Conservation (phyloP, 768 basidiomycete genomes). For the Agrocybe pediades region DNA sequence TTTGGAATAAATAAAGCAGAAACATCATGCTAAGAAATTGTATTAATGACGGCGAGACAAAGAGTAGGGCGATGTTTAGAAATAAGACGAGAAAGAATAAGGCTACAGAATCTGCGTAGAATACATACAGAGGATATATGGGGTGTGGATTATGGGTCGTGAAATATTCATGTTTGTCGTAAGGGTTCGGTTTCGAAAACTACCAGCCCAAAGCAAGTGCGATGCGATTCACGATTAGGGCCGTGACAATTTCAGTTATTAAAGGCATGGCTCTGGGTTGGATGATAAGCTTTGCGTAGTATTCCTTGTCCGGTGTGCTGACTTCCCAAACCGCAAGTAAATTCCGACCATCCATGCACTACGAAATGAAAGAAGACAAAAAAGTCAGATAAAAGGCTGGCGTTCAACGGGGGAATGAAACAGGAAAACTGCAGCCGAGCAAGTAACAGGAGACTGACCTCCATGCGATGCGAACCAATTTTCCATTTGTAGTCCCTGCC, state of each 20-base stretch:
- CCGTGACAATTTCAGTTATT: slow-evolving; percentile 78
- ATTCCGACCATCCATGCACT: slow-evolving; percentile 65
- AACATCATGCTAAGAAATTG: neutral
- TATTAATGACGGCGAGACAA: neutral
- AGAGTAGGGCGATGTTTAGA: neutral
- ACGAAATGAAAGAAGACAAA: slow-evolving; percentile 2
- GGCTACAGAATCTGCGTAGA: slow-evolving; percentile 13
- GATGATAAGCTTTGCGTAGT: slow-evolving; percentile 62
- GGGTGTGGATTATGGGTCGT: slow-evolving; percentile 8
- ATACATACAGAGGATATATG: neutral
- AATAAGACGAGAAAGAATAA: slow-evolving; percentile 11
- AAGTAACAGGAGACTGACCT: slow-evolving; percentile 45
- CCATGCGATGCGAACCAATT: slow-evolving; percentile 59
- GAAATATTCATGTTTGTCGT: slow-evolving; percentile 1
- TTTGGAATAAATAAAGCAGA: neutral
- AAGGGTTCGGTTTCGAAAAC: neutral
- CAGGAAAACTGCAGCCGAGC: slow-evolving; percentile 1
- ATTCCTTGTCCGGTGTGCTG: slow-evolving; percentile 55
- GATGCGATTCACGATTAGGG: slow-evolving; percentile 74
- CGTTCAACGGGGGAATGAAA: neutral
- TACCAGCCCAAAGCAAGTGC: slow-evolving; percentile 61
- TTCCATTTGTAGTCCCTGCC: slow-evolving; percentile 80
- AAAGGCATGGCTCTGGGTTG: slow-evolving; percentile 57
- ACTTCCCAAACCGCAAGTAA: slow-evolving; percentile 71
- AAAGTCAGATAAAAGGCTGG: neutral